phyloP scores from a whole-genome alignment of 2,329 filamentous ascomycete genomes.

The Fusarium musae region DNA sequence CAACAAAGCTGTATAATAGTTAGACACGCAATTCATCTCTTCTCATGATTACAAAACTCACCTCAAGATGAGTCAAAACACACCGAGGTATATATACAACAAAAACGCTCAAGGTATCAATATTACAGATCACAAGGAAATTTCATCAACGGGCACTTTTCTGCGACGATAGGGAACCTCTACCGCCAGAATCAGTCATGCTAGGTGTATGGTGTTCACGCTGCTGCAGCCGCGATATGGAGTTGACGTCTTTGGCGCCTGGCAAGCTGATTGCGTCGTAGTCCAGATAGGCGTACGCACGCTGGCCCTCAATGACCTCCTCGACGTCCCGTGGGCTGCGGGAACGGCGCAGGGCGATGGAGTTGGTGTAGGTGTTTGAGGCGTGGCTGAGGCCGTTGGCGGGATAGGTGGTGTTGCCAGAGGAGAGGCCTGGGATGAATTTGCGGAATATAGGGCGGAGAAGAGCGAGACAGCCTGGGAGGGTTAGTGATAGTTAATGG shows the following conservation, averaged over 20 bases:
- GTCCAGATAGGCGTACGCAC: slow-evolving; percentile 20
- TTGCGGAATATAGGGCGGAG: slow-evolving; percentile 34
- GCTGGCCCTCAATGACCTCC: slow-evolving; percentile 7
- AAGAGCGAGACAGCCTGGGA: slow-evolving; percentile 17
- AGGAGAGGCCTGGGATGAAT: slow-evolving; percentile 23
- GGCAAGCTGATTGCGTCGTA: slow-evolving; percentile 36
- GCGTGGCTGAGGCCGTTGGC: slow-evolving; percentile 24
- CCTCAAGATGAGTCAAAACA: neutral
- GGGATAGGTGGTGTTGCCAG: slow-evolving; percentile 20
- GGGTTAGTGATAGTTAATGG: neutral
- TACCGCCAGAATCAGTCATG: slow-evolving; percentile 13
- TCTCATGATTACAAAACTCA: slow-evolving; percentile 13
- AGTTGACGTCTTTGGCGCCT: slow-evolving; percentile 25
- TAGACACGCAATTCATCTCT: neutral
- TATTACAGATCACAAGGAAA: slow-evolving; percentile 16
- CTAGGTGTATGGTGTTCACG: slow-evolving; percentile 13
- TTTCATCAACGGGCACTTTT: slow-evolving; percentile 21
- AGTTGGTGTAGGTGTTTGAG: slow-evolving; percentile 1
- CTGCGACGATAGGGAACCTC: slow-evolving; percentile 22
- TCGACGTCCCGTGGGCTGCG: slow-evolving; percentile 7
- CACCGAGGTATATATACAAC: neutral
- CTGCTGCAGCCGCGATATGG: slow-evolving; percentile 17
- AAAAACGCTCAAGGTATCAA: slow-evolving; percentile 1
- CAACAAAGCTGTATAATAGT: slow-evolving; percentile 2
- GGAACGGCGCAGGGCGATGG: neutral